Evolutionary conservation across 2,329 filamentous ascomycete genomes (phyloP).

Genomic region (Talaromyces islandicus): DNA sequence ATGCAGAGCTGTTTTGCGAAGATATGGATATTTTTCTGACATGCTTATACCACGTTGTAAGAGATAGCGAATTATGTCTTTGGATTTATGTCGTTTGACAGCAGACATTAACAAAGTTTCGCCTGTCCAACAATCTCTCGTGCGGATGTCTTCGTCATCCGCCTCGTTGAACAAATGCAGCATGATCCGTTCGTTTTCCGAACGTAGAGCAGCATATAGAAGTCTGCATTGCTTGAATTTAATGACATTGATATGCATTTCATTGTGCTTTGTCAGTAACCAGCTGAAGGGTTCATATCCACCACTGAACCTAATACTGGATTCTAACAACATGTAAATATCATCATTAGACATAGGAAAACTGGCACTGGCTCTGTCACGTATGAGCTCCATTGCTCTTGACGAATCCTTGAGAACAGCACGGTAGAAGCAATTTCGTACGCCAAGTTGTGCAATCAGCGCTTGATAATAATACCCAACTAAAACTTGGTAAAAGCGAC

Average conservation of each 20-base stretch:
- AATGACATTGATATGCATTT: not conserved
- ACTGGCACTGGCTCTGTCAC: not conserved
- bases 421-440: not conserved
- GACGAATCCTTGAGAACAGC: not conserved
- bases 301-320: not conserved
- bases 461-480: not conserved
- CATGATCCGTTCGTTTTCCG: not conserved
- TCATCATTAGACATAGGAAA: not conserved
- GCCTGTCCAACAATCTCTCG: not conserved
- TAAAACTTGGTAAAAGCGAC: not conserved
- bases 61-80: not conserved
- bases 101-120: not conserved
- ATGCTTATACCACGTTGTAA: not conserved
- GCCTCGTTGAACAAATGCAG: not conserved
- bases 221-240: not conserved
- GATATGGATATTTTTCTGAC: not conserved
- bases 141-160: not conserved
- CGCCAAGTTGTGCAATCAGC: not conserved
- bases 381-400: not conserved
- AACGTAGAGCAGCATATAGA: not conserved
- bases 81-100: not conserved
- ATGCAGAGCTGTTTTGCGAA: not conserved
- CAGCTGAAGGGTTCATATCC: not conserved
- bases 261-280: not conserved
- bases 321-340: not conserved